These are phyloP conservation scores for Citropsis articulata DNA, from an alignment of 345 rosid species.

Conservation along the genomic window DNA sequence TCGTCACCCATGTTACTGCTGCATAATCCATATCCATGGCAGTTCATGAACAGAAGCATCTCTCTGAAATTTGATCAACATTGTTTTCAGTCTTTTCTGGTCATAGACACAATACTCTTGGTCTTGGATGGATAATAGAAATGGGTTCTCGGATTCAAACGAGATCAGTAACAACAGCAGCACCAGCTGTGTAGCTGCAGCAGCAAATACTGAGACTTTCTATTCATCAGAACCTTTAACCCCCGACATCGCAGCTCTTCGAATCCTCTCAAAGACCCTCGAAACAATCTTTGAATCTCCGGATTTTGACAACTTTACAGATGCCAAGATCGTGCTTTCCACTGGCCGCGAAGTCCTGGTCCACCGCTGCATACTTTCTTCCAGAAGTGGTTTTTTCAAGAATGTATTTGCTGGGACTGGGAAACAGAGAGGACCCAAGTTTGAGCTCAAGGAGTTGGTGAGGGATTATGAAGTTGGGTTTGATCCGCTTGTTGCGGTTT, in stretches of 20 bases:
- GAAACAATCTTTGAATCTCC: constrained; percentile 51
- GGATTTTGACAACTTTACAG: constrained; percentile 53
- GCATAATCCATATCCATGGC: not conserved
- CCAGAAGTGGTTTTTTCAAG: constrained; percentile 58
- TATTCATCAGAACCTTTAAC: constrained; percentile 14
- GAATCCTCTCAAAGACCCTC: constrained; percentile 51
- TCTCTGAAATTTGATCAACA: not conserved
- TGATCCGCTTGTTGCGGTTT: constrained; percentile 53
- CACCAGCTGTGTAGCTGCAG: constrained; percentile 36
- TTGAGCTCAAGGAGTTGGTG: constrained; percentile 59
- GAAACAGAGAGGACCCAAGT: constrained; percentile 34
- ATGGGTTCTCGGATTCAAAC: constrained; percentile 63
- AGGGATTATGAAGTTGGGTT: constrained; percentile 50
- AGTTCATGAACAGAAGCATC: not conserved
- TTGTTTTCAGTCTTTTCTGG: not conserved
- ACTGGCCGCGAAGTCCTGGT: constrained; percentile 51
- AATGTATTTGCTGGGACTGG: constrained; percentile 40
- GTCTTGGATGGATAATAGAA: constrained; percentile 37
- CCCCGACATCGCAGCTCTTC: constrained; percentile 45
- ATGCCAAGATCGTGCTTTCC: constrained; percentile 55
- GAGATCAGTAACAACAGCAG: constrained; percentile 60
- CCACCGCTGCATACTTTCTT: constrained; percentile 79
- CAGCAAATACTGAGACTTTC: constrained; percentile 22
- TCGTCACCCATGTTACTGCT: constrained; percentile 3
- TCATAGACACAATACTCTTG: not conserved